A percentile compares a stretch with the other conserved stretches of the same genome.
Evolutionary conservation across 208 protist genomes (phyloP).

Genomic region (Trypanosoma congolense): DNA sequence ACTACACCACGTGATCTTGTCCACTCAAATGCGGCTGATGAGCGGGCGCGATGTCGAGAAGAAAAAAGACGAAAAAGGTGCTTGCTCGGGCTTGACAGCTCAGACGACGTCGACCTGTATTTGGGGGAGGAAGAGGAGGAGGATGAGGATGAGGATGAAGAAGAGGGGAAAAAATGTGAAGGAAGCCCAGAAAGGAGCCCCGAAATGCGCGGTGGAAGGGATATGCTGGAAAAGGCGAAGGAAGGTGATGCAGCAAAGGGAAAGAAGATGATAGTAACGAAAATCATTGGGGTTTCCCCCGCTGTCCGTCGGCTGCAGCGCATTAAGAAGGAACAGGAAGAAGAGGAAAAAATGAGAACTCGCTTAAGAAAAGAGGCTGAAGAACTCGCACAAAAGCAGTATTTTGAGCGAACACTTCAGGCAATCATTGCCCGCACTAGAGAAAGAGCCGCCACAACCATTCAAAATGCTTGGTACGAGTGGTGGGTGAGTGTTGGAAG

Average conservation of each 20-base stretch:
- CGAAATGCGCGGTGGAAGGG: no score
- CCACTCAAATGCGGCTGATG: no score
- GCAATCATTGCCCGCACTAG: constrained; percentile 33
- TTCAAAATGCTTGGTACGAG: constrained; percentile 54
- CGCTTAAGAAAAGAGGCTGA: constrained; percentile 5
- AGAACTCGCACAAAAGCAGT: constrained; percentile 10
- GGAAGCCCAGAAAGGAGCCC: neutral
- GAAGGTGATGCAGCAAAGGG: neutral
- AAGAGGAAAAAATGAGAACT: constrained; percentile 12
- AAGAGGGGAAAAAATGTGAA: neutral
- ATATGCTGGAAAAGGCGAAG: neutral
- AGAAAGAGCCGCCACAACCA: constrained; percentile 30
- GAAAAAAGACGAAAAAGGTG: neutral
- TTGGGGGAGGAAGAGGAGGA: neutral
- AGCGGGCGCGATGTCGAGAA: no score
- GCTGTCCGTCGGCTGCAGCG: constrained; percentile 10
- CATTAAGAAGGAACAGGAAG: constrained; percentile 14
- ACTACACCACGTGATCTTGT: no score
- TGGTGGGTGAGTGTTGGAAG: constrained; percentile 66
- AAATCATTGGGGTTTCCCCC: constrained; percentile 15
- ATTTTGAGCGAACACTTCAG: constrained; percentile 20
- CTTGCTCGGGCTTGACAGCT: neutral
- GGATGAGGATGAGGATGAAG: neutral
- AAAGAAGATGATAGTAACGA: constrained; percentile 9
- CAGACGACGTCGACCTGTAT: neutral